phyloP scores from a whole-genome alignment of 176 grass and related monocot species.

The Oryza coarctata region DNA sequence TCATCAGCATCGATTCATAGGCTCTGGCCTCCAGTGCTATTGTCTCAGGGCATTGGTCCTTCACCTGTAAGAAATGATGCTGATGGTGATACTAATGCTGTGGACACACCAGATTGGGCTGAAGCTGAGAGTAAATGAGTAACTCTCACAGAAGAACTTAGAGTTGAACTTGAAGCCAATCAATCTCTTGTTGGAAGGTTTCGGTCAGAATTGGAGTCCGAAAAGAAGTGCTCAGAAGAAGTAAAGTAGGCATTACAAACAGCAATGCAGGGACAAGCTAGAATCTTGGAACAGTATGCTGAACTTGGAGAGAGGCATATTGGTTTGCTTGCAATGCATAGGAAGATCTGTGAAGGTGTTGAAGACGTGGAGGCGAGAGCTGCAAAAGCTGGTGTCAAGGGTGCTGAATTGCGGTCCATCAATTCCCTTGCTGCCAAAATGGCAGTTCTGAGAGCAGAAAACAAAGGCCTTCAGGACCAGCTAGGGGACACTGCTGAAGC shows the following conservation, averaged over 20 bases:
- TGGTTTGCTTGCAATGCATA: conserved; percentile 64
- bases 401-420: conserved; percentile 66
- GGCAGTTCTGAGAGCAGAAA: conserved; percentile 65
- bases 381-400: conserved; percentile 70
- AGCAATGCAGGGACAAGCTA: conserved; percentile 86
- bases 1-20: conserved; percentile 48
- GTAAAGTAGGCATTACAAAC: conserved; percentile 87
- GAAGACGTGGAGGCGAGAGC: conserved; percentile 82
- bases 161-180: conserved; percentile 66
- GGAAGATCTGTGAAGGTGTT: conserved; percentile 74
- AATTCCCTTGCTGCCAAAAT: conserved; percentile 78
- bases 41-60: conserved; percentile 38
- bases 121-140: conserved; percentile 85
- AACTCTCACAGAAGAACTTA: conserved; percentile 80
- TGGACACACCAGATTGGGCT: conserved; percentile 42
- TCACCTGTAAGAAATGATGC: conserved; percentile 52
- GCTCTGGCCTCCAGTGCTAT: conserved; percentile 35
- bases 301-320: conserved; percentile 98
- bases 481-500: conserved; percentile 86
- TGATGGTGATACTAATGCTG: conserved; percentile 40
- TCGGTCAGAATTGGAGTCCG: conserved; percentile 66
- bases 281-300: conserved; percentile 91
- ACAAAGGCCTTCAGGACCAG: conserved; percentile 73
- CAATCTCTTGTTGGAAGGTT: conserved; percentile 54
- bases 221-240: conserved; percentile 87